These are phyloP conservation scores for Dujonia santamariae DNA, from an alignment of 1,139 yeast genomes.

Conservation along the genomic window DNA sequence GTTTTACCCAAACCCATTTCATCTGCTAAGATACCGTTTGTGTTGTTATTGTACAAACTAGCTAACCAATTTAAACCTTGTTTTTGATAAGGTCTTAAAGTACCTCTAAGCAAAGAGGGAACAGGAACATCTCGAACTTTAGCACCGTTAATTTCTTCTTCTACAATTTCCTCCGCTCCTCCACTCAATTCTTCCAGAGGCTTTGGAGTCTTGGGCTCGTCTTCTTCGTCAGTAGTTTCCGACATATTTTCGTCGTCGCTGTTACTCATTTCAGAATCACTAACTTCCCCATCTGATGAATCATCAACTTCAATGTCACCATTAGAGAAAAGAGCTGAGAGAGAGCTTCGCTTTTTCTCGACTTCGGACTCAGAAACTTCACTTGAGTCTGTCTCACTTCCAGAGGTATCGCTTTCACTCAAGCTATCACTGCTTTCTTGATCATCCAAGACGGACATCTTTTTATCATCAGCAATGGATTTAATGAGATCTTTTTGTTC, in stretches of 20 bases:
- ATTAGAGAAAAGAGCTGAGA: slow-evolving; percentile 20
- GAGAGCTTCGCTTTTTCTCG: slow-evolving; percentile 13
- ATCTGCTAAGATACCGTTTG: slow-evolving; percentile 96
- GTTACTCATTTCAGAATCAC: slow-evolving; percentile 5
- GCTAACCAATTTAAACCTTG: slow-evolving; percentile 98
- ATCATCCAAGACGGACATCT: slow-evolving; percentile 14
- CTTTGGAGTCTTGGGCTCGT: slow-evolving; percentile 28
- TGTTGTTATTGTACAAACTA: slow-evolving; percentile 84
- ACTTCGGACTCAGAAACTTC: slow-evolving; percentile 9
- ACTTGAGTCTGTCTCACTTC: slow-evolving; percentile 2
- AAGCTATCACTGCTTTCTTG: slow-evolving; percentile 17
- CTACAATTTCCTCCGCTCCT: slow-evolving; percentile 16
- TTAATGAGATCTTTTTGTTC: slow-evolving; percentile 33
- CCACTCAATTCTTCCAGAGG: slow-evolving; percentile 16
- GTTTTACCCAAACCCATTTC: slow-evolving; percentile 99
- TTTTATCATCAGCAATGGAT: slow-evolving; percentile 14
- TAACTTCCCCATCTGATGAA: slow-evolving; percentile 16
- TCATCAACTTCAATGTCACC: slow-evolving; percentile 11
- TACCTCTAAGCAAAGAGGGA: slow-evolving; percentile 74
- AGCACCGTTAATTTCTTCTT: slow-evolving; percentile 42
- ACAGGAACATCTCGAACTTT: slow-evolving; percentile 66
- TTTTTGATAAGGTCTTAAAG: slow-evolving; percentile 86
- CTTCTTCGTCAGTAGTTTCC: slow-evolving; percentile 22
- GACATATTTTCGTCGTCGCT: slow-evolving; percentile 20
- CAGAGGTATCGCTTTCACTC: slow-evolving; percentile 14